Percentiles rank a stretch among this genome's conserved stretches.
phyloP scores from a whole-genome alignment of 345 rosid species.

The Populus simonii region DNA sequence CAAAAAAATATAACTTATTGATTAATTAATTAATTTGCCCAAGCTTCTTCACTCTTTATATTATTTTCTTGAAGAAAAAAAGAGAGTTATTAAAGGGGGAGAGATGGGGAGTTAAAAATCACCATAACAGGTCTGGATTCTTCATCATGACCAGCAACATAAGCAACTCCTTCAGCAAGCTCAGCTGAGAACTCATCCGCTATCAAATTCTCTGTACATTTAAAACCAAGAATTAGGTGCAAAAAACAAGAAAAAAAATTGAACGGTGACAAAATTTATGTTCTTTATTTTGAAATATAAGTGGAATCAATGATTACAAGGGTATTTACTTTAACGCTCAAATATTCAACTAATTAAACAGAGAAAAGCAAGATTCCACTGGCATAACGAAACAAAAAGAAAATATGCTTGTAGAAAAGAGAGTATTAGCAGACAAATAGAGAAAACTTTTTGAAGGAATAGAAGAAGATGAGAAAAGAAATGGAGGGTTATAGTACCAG shows the following conservation, averaged over 20 bases:
- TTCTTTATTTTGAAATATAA: conserved; percentile 14
- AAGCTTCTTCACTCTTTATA: background rate
- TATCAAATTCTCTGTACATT: conserved; percentile 53
- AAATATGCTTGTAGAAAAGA: conserved; percentile 22
- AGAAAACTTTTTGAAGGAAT: background rate
- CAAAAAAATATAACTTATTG: background rate
- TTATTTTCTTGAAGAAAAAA: background rate
- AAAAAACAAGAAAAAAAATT: background rate
- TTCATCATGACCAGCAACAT: conserved; percentile 82
- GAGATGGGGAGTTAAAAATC: background rate
- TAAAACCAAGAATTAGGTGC: background rate
- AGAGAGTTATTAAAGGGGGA: background rate
- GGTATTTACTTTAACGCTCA: conserved; percentile 35
- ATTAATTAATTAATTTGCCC: background rate
- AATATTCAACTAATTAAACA: conserved; percentile 26
- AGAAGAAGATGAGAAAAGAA: background rate
- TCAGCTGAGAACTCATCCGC: conserved; percentile 94
- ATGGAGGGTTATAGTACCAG: conserved; percentile 36
- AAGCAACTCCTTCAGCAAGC: conserved; percentile 77
- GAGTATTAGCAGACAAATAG: conserved; percentile 3
- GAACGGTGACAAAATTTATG: background rate
- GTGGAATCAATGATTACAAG: conserved; percentile 33
- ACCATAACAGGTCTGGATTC: conserved; percentile 84
- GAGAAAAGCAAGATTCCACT: conserved; percentile 31
- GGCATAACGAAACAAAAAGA: conserved; percentile 15